Evolutionary conservation across 176 grass and related monocot genomes (phyloP).

Genomic region (Zoysia japonica): DNA sequence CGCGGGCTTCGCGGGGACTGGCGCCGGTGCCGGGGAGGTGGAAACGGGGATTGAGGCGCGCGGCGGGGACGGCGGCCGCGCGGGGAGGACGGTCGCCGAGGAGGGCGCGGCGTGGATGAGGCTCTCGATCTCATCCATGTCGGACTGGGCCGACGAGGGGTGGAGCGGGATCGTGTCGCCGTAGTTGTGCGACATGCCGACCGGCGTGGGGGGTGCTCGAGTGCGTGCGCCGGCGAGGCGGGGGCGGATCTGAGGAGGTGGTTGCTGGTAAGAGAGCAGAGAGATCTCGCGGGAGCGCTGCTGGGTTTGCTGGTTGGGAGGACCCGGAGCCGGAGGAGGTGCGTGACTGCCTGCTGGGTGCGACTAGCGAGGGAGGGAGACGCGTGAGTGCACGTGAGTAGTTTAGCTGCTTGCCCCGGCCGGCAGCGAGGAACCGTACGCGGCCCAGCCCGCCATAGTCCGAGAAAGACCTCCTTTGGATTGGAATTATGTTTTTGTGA

Average conservation of each 20-base stretch:
- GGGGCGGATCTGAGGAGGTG: conserved; percentile 41
- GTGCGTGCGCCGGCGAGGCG: background rate
- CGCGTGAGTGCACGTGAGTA: conserved; percentile 23
- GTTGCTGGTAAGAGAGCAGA: background rate
- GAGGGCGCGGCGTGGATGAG: conserved; percentile 79
- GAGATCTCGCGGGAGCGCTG: conserved; percentile 56
- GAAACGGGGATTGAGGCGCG: conserved; percentile 88
- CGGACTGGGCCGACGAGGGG: conserved; percentile 89
- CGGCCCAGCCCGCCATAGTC: background rate
- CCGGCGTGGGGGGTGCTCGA: conserved; percentile 20
- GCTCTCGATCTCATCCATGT: conserved; percentile 99
- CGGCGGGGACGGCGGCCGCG: conserved; percentile 70
- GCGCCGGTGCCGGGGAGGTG: conserved; percentile 31
- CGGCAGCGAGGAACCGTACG: conserved; percentile 13
- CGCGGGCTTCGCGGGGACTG: conserved; percentile 38
- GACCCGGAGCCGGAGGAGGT: background rate
- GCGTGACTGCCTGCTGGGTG: background rate
- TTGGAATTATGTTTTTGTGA: too few relatives aligned
- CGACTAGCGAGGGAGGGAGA: background rate
- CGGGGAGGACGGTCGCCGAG: conserved; percentile 72
- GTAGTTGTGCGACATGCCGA: conserved; percentile 71
- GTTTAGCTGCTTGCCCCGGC: background rate
- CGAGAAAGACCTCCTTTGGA: too few relatives aligned
- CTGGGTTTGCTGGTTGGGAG: background rate
- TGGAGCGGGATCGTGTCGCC: conserved; percentile 94